Evolutionary conservation across 495 filamentous ascomycete species (phyloP).

Genomic region (Aspergillus affinis): DNA sequence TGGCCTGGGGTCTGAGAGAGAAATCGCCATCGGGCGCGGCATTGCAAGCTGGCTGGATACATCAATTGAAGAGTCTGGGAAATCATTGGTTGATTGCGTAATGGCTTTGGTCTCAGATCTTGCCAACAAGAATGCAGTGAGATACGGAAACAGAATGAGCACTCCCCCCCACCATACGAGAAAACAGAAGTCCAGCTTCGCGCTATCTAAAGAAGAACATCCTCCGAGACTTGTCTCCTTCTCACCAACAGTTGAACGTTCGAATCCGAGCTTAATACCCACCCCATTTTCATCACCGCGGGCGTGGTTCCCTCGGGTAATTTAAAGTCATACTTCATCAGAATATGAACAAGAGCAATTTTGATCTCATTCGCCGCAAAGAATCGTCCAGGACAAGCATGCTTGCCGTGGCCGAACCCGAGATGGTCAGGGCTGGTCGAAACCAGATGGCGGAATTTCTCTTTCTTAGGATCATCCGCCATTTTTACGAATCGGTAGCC

Average conservation of each 20-base stretch:
- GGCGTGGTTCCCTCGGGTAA: background rate
- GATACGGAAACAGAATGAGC: too few relatives aligned
- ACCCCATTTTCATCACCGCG: too few relatives aligned
- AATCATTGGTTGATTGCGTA: conserved; percentile 7
- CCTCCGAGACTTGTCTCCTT: too few relatives aligned
- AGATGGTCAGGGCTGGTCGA: conserved; percentile 10
- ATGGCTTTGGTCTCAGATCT: background rate
- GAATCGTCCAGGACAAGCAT: conserved; percentile 18
- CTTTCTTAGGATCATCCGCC: conserved; percentile 17
- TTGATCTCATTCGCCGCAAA: conserved; percentile 14
- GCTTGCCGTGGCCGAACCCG: conserved; percentile 14
- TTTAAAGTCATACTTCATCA: conserved; percentile 13
- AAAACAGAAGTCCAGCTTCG: too few relatives aligned
- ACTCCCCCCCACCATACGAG: too few relatives aligned
- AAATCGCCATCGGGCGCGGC: background rate
- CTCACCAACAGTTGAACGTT: too few relatives aligned
- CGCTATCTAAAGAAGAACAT: too few relatives aligned
- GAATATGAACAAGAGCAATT: too few relatives aligned
- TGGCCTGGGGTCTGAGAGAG: conserved; percentile 9
- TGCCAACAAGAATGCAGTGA: too few relatives aligned
- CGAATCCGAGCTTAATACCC: too few relatives aligned
- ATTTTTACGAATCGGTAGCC: conserved; percentile 38
- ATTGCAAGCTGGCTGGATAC: conserved; percentile 1
- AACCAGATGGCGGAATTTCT: conserved; percentile 8
- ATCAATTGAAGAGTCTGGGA: background rate